Evolutionary conservation across 495 filamentous ascomycete species (phyloP), one percentile per base, ranked within the genome.

Genomic region (Penicillium simplicissimum): DNA sequence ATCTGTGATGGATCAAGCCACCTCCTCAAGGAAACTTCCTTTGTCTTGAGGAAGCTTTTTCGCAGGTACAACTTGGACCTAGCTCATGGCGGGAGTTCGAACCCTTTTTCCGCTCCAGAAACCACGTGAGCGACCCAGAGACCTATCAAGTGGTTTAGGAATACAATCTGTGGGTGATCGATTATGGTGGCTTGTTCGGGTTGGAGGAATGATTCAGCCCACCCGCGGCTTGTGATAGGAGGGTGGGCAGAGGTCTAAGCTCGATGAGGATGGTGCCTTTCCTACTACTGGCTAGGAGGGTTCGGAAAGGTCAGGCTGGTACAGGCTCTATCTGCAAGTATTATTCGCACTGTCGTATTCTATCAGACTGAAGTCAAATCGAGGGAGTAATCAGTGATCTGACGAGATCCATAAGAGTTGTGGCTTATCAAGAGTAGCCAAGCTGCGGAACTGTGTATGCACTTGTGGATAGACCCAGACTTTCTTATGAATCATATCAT

Each of bases 181-280:
- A 31, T 9, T n/a, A 14, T 28, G 43, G 43, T 23, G 49, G 49
- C 49, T 53, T 9, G 51, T 2, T 4, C 8, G 51, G 28, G 28
- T 31, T 19, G 23, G 13, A 34, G 53, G 28, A 51, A 56, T 45
- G 42, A 55, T 55, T 49, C 60, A 70, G 54, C 48, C 52, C 58
- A 48, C 21, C 40, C 65, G 63, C 53, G 34, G 31, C 55, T 54
- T 57, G 40, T 69, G 63, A 68, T 68, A 66, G 54, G 61, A 68
- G 57, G 34, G 42, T 49, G 40, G 57, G 56, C 10, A 33, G 66
- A 54, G 63, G 66, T 64, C 68, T 59, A 66, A 64, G 60, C 61
- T 69, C 59, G 25, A 34, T 17, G 8, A 21, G 4, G 52, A 34
- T 17, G 8, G 21, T 19, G 52, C 11, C 28, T 13, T 57, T 31